Evolutionary conservation across 768 basidiomycete species (phyloP).

Genomic region (Pleurotus tuoliensis): DNA sequence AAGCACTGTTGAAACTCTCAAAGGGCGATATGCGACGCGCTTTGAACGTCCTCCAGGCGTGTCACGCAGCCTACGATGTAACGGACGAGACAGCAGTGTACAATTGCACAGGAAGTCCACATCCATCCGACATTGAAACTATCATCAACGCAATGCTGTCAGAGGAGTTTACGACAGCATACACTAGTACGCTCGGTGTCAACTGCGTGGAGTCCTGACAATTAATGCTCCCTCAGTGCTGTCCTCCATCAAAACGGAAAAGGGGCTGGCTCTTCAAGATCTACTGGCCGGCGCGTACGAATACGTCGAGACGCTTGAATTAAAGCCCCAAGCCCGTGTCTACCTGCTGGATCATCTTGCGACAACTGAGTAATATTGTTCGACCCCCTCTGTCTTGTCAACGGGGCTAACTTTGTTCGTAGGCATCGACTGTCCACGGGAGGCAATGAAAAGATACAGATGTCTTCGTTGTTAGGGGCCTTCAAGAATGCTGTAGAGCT

Average conservation of each 20-base stretch:
- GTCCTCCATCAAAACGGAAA: constrained; percentile 79
- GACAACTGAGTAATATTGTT: constrained; percentile 71
- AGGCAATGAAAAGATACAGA: constrained; percentile 89
- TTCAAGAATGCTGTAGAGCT: constrained; percentile 93
- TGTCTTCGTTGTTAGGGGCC: constrained; percentile 85
- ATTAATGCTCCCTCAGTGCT: constrained; percentile 57
- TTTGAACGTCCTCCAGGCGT: constrained; percentile 94
- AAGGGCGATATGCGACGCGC: constrained; percentile 98
- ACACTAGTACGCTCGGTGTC: constrained; percentile 53
- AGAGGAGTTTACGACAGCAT: constrained; percentile 92
- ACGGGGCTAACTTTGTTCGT: neutral
- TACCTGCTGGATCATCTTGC: constrained; percentile 92
- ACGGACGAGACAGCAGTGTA: constrained; percentile 91
- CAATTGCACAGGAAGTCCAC: constrained; percentile 95
- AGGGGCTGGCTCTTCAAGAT: constrained; percentile 93
- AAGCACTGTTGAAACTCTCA: constrained; percentile 89
- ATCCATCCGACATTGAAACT: constrained; percentile 89
- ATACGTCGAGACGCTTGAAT: constrained; percentile 79
- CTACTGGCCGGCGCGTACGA: constrained; percentile 90
- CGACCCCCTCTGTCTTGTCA: neutral
- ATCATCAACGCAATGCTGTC: constrained; percentile 95
- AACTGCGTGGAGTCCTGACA: constrained; percentile 5
- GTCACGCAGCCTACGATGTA: constrained; percentile 92
- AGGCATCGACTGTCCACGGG: constrained; percentile 93
- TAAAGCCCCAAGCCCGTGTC: constrained; percentile 81